Base-by-base conservation (phyloP, 2,329 filamentous ascomycete species). In the Fusarium robinianum region DNA sequence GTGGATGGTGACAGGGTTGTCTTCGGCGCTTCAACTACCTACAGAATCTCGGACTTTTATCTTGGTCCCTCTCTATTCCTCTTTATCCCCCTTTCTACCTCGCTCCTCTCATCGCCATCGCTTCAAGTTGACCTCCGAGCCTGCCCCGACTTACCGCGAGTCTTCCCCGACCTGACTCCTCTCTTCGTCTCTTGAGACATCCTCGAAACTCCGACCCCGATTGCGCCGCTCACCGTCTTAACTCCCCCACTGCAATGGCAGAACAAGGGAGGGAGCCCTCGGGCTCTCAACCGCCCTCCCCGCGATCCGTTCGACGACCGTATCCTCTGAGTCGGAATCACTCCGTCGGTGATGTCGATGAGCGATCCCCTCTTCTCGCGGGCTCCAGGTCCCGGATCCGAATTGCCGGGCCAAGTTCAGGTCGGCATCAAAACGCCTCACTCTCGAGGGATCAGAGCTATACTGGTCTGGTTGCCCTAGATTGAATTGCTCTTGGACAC, bases 371-470 rank as follows among this genome's bases (percentile, higher is more conserved):
- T 5, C 62, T 78, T 8, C 59, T 77, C 3, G 62, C 63, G 6
- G 60, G 59, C 17, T 70, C 72, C 5, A 67, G 68, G 43, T 72
- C 72, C 16, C 72, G 65, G 9, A 64, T 74, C 23, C 71, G 74
- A 50, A 71, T 72, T 25, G 67, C 63, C 24, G 63, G 59, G 19
- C 45, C 58, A 21, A 53, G 48, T 31, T 65, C 64, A 5, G 61
- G 62, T 18, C 55, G 62, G 19, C 49, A 58, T 16, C 51, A 49
- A 24, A 52, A 45, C 18, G 29, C 62, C 11, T 51, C 57, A 32
- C 48, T 69, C 4, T 65, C 66, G 11, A 59, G 67, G 11, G 72
- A 74, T 16, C 73, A 76, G 14, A 77, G 73, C 58, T 72, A 69
- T 53, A 61, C 64, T 22, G 73, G 75, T 72, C 64, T 30, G 36